A percentile compares a stretch with the other conserved stretches of the same genome.
Conservation (phyloP, 208 protist species). For the Trypanosomatidae sp. region DNA sequence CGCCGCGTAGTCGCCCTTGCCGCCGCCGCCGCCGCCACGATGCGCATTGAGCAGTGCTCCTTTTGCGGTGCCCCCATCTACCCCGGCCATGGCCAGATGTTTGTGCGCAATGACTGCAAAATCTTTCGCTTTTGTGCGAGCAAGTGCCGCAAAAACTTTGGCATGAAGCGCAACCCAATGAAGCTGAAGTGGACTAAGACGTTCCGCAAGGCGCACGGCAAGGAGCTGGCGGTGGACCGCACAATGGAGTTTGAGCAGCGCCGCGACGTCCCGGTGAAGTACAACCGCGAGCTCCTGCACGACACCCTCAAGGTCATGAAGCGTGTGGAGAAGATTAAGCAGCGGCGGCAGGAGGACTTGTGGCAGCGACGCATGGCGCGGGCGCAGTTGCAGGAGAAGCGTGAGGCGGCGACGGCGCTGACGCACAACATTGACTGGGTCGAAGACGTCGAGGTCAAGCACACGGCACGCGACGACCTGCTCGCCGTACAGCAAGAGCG, state of each 20-base stretch:
- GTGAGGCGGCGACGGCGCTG: slow-evolving; percentile 73
- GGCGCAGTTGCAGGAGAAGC: slow-evolving; percentile 55
- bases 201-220: slow-evolving; percentile 94
- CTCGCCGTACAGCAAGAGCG: slow-evolving; percentile 58
- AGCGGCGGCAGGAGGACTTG: slow-evolving; percentile 86
- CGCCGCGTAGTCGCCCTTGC: no score
- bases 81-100: slow-evolving; percentile 98
- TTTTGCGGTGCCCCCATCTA: slow-evolving; percentile 97
- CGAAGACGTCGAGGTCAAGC: slow-evolving; percentile 74
- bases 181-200: slow-evolving; percentile 99
- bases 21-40: slow-evolving; percentile 18
- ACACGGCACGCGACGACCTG: slow-evolving; percentile 67
- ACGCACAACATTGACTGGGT: slow-evolving; percentile 92
- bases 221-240: slow-evolving; percentile 97
- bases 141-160: slow-evolving; percentile 99
- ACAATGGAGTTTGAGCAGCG: slow-evolving; percentile 99
- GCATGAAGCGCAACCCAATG: slow-evolving; percentile 98
- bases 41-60: slow-evolving; percentile 97
- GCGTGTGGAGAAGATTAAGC: slow-evolving; percentile 93
- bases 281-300: slow-evolving; percentile 96
- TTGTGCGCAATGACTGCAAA: slow-evolving; percentile 98
- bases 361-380: slow-evolving; percentile 88
- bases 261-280: slow-evolving; percentile 97
- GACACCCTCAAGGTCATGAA: slow-evolving; percentile 96
- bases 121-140: slow-evolving; percentile 95